Evolutionary conservation across 2,329 filamentous ascomycete genomes (phyloP).

Genomic region (Trichoderma oligosporum): DNA sequence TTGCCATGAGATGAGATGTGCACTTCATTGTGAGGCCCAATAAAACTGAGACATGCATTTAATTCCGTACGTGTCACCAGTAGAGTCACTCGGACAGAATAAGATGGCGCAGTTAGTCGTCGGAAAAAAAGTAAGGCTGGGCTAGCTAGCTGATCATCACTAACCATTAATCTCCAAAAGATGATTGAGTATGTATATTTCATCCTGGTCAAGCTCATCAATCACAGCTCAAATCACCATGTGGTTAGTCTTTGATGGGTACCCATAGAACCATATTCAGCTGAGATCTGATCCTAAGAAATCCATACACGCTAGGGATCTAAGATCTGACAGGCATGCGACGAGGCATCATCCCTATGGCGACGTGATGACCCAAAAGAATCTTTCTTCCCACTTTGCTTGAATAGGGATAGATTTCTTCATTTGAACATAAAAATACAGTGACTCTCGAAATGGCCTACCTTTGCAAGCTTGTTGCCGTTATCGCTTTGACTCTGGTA

Average conservation of each 20-base stretch:
- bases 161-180: background rate
- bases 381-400: background rate
- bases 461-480: slow-evolving; percentile 8
- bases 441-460: background rate
- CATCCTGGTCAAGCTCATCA: background rate
- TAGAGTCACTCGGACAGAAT: background rate
- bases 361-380: background rate
- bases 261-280: no score
- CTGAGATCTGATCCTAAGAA: background rate
- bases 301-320: background rate
- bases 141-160: background rate
- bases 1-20: no score
- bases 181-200: background rate
- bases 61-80: background rate
- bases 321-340: background rate
- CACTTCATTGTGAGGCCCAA: background rate
- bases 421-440: background rate
- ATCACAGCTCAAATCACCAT: background rate
- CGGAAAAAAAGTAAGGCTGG: background rate
- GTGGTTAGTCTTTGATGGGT: no score
- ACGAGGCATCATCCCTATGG: background rate
- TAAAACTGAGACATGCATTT: slow-evolving; percentile 6
- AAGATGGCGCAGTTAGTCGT: background rate
- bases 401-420: background rate
- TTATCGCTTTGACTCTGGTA: background rate